Base-by-base conservation (phyloP, 352 stramenopile genomes). In the Globisporangium solare region DNA sequence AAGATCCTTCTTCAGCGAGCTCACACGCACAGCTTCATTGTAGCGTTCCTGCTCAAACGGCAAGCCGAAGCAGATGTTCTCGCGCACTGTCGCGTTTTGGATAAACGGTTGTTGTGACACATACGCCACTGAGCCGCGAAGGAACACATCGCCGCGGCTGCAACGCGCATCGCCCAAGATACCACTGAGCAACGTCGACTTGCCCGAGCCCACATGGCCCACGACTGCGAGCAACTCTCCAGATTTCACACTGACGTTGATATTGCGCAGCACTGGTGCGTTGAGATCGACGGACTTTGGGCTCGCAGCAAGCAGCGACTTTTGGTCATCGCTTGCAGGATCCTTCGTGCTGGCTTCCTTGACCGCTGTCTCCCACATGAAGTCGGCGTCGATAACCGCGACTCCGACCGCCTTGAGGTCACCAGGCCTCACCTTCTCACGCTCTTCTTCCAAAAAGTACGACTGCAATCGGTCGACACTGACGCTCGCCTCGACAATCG, bases 401-500 rank as follows among this genome's bases (percentile, higher is more conserved):
- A 91, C 22, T 5, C 73, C 76, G 6, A 79, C 71, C 6, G 48
- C 47, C 10, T 84, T 62, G 41, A 99, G 73, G 47, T 83, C 68
- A 22, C 90, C 93, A 7, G 64, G 58, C 1, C 77, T 64, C 24
- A 93, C 86, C 27, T 88, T 64, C 40, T 96, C 74, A 21, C 70
- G 72, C 43, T 91, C 81, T 11, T 77, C 69, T 51, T 75, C 75
- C 31, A 80, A 56, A 35, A 91, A 76, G 42, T 83, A 91, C 14
- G 61, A 67, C 17, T 66, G 64, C 21, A 91, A 62, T 31, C 81
- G 79, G 15, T 85, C 66, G 56, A 86, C 22, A 73, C 74, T 88
- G 35, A 89, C 79, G 48, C 60, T 82, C 2, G 90, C 94, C 64
- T 99, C 94, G 3, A 98, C 85, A 48, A 97, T 83, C 24, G 79